Percentiles rank a stretch among this genome's conserved stretches.
These are phyloP conservation scores for Tricholoma flavovirens DNA, from an alignment of 768 basidiomycete species.

Conservation along the genomic window DNA sequence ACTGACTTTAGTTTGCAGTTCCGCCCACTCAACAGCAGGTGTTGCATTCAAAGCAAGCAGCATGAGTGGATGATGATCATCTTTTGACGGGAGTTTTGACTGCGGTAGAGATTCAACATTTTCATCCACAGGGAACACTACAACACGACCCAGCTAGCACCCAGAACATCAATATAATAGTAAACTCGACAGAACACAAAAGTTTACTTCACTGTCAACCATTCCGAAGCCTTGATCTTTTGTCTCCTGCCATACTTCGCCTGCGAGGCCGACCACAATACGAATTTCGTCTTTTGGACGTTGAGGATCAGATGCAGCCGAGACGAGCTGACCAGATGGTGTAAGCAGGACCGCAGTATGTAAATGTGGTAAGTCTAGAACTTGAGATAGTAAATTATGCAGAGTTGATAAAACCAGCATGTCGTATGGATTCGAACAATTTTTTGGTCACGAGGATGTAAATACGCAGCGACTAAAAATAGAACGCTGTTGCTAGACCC, in stretches of 20 bases:
- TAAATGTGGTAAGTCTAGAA: slow-evolving; percentile 52
- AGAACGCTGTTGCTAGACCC: background rate
- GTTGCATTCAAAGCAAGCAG: slow-evolving; percentile 65
- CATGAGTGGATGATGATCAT: slow-evolving; percentile 50
- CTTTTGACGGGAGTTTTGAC: slow-evolving; percentile 5
- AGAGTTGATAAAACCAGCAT: slow-evolving; percentile 72
- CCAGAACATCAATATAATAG: background rate
- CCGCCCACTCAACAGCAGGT: slow-evolving; percentile 57
- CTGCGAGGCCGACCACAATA: slow-evolving; percentile 64
- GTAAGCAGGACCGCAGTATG: slow-evolving; percentile 72
- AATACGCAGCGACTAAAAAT: background rate
- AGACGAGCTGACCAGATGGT: slow-evolving; percentile 69
- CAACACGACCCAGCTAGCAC: slow-evolving; percentile 59
- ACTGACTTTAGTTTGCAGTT: slow-evolving; percentile 56
- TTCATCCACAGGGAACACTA: slow-evolving; percentile 61
- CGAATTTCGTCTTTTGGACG: slow-evolving; percentile 69
- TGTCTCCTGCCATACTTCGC: slow-evolving; percentile 77
- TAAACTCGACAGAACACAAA: background rate
- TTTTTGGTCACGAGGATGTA: background rate
- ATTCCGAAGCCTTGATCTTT: slow-evolving; percentile 59
- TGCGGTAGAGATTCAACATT: background rate
- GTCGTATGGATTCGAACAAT: background rate
- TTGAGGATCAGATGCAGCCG: slow-evolving; percentile 49
- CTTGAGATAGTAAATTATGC: slow-evolving; percentile 57
- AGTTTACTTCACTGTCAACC: slow-evolving; percentile 71